Conservation (phyloP, 2,329 filamentous ascomycete species). For the Penicillium olsonii region DNA sequence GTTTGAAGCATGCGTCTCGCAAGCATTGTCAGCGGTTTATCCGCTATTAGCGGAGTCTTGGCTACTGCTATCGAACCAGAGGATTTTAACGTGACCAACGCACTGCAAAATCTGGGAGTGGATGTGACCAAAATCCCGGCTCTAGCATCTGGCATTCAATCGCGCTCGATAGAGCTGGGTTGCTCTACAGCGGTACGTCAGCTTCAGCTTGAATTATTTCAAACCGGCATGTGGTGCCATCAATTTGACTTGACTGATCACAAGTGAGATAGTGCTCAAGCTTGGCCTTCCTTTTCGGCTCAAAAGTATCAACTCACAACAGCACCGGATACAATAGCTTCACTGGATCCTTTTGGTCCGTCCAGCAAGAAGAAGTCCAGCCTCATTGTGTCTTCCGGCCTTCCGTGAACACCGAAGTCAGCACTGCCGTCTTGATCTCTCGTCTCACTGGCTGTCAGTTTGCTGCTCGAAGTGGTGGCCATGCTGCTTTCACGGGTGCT, state of each 20-base stretch:
- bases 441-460: slow-evolving; percentile 45
- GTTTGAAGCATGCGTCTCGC: slow-evolving; percentile 3
- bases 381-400: slow-evolving; percentile 40
- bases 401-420: slow-evolving; percentile 29
- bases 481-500: slow-evolving; percentile 57
- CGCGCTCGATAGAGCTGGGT: slow-evolving; percentile 3
- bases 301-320: slow-evolving; percentile 17
- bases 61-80: slow-evolving; percentile 5
- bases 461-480: slow-evolving; percentile 59
- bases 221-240: neutral
- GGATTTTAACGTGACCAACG: slow-evolving; percentile 5
- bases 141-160: neutral
- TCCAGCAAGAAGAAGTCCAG: slow-evolving; percentile 37
- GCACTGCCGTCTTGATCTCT: slow-evolving; percentile 34
- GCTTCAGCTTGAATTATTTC: neutral
- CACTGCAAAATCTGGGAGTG: slow-evolving; percentile 7
- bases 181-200: slow-evolving; percentile 7
- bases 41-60: slow-evolving; percentile 1
- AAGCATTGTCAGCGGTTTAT: slow-evolving; percentile 8
- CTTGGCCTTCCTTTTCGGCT: slow-evolving; percentile 15
- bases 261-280: slow-evolving; percentile 11
- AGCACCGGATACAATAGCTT: slow-evolving; percentile 21
- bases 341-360: slow-evolving; percentile 36
- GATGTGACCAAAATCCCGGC: slow-evolving; percentile 10
- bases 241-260: neutral